phyloP scores from a whole-genome alignment of 768 basidiomycete species.

The Mycena leptocephala region DNA sequence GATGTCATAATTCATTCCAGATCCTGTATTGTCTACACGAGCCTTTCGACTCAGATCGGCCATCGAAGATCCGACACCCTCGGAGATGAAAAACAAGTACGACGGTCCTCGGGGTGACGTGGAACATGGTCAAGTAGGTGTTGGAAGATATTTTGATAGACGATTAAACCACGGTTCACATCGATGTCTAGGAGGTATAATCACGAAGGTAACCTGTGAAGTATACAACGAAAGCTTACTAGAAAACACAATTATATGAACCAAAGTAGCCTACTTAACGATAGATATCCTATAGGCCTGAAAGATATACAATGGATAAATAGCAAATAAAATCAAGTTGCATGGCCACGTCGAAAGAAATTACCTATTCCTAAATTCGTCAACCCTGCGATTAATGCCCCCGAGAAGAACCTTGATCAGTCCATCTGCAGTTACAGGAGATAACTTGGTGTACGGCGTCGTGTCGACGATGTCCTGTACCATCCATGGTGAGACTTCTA shows the following conservation, averaged over 20 bases:
- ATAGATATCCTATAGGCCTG: neutral
- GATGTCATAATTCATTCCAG: too few relatives aligned
- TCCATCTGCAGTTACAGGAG: constrained; percentile 24
- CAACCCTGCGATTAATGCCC: constrained; percentile 27
- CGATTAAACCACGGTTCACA: too few relatives aligned
- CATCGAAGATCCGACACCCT: too few relatives aligned
- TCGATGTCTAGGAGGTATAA: too few relatives aligned
- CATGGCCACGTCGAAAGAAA: neutral
- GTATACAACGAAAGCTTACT: too few relatives aligned
- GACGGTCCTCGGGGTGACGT: neutral
- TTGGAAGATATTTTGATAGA: too few relatives aligned
- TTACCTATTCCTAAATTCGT: neutral
- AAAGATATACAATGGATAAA: neutral
- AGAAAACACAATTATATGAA: too few relatives aligned
- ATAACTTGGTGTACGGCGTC: constrained; percentile 22
- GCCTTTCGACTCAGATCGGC: too few relatives aligned
- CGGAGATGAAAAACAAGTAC: neutral
- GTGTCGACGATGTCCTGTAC: constrained; percentile 32
- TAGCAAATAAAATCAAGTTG: neutral
- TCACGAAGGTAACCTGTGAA: too few relatives aligned
- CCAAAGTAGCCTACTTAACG: neutral
- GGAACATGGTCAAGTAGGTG: too few relatives aligned
- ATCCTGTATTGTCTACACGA: too few relatives aligned
- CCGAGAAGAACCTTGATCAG: constrained; percentile 28
- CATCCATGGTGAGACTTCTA: neutral